A percentile compares a stretch with the other conserved stretches of the same genome.
These are phyloP conservation scores for Cyphellophora europaea DNA, from an alignment of 2,329 filamentous ascomycete genomes.

Conservation along the genomic window DNA sequence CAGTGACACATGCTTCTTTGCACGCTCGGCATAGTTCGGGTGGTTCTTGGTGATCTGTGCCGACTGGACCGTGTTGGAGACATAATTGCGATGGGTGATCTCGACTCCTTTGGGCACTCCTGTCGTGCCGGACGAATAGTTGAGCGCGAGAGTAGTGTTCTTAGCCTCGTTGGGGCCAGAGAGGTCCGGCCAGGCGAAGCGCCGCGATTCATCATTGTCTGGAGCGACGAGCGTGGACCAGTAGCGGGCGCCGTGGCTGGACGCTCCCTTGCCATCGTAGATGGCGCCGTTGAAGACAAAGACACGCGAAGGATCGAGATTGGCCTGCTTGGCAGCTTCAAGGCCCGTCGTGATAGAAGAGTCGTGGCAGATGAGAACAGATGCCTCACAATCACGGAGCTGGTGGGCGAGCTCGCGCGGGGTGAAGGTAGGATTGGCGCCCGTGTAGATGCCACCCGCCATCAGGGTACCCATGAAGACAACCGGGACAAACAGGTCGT, in stretches of 20 bases:
- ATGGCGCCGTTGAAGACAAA: constrained; percentile 39
- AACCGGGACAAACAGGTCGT: constrained; percentile 56
- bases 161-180: constrained; percentile 40
- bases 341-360: constrained; percentile 39
- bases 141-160: constrained; percentile 33
- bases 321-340: constrained; percentile 40
- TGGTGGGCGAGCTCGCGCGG: constrained; percentile 42
- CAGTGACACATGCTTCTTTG: constrained; percentile 24
- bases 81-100: constrained; percentile 34
- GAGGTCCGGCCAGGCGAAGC: constrained; percentile 44
- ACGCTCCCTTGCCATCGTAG: constrained; percentile 25
- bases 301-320: constrained; percentile 29
- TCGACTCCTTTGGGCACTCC: constrained; percentile 37
- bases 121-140: constrained; percentile 40
- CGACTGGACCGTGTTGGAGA: constrained; percentile 25
- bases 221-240: constrained; percentile 15
- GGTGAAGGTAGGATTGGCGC: constrained; percentile 43
- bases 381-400: constrained; percentile 32
- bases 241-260: constrained; percentile 22
- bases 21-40: constrained; percentile 11
- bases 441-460: constrained; percentile 50
- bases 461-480: constrained; percentile 50
- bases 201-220: constrained; percentile 24
- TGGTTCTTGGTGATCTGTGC: constrained; percentile 11
- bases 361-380: constrained; percentile 38